A percentile compares a stretch with the other conserved stretches of the same genome.
These are phyloP conservation scores for Naematelia aurantialba DNA, from an alignment of 768 basidiomycete species.

Conservation along the genomic window DNA sequence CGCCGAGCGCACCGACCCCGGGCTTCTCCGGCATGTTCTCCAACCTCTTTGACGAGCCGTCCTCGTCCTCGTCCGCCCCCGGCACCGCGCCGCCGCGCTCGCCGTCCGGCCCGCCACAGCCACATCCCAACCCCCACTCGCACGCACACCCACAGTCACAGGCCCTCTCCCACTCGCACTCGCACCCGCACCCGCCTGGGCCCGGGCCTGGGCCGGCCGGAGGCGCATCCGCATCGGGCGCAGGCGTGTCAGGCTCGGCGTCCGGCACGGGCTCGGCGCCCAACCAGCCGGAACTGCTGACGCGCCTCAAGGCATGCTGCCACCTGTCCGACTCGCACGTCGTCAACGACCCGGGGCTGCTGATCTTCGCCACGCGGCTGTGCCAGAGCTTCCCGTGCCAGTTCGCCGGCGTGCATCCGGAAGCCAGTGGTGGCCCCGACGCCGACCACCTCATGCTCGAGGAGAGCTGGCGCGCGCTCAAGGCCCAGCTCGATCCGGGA, in stretches of 20 bases:
- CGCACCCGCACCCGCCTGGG: constrained; percentile 14
- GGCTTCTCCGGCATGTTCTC: constrained; percentile 5
- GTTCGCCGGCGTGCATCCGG: constrained; percentile 35
- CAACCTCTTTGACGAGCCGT: constrained; percentile 5
- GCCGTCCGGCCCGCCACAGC: constrained; percentile 5
- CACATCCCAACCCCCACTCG: not conserved
- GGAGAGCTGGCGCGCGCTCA: constrained; percentile 40
- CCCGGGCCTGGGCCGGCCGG: too few relatives aligned
- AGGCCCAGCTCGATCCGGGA: constrained; percentile 37
- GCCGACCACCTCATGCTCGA: constrained; percentile 39
- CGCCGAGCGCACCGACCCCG: constrained; percentile 1
- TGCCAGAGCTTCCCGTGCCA: constrained; percentile 44
- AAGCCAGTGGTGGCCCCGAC: constrained; percentile 16
- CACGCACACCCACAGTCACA: too few relatives aligned
- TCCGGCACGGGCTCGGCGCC: constrained; percentile 6
- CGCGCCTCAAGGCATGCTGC: constrained; percentile 46
- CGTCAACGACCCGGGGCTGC: constrained; percentile 46
- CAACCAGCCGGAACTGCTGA: constrained; percentile 42
- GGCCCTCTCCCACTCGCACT: too few relatives aligned
- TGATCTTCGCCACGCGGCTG: constrained; percentile 47
- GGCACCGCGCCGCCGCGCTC: constrained; percentile 26
- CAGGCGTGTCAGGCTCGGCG: constrained; percentile 1
- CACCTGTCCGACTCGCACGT: constrained; percentile 47
- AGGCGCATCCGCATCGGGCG: too few relatives aligned
- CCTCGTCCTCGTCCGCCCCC: constrained; percentile 4